phyloP scores from a whole-genome alignment of 306 rosid genomes.

The Dryas drummondii region DNA sequence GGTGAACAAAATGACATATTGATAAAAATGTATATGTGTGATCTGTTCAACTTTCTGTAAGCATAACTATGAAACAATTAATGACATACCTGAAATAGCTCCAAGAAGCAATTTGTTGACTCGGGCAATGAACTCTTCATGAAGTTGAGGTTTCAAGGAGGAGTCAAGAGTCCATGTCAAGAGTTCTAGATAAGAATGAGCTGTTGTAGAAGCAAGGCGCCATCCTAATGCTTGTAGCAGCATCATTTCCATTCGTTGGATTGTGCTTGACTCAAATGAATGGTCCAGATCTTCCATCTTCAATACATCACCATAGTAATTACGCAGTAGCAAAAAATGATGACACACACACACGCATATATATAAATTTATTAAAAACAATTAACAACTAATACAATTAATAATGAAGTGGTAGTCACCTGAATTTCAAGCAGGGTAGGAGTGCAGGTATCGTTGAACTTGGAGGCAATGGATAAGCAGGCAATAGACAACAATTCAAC shows the following conservation, averaged over 20 bases:
- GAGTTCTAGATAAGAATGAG: slow-evolving; percentile 36
- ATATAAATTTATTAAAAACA: neutral
- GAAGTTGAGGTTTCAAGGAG: slow-evolving; percentile 26
- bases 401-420: slow-evolving; percentile 20
- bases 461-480: slow-evolving; percentile 55
- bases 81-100: slow-evolving; percentile 37
- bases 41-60: too few relatives aligned
- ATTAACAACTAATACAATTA: neutral
- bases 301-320: neutral
- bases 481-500: slow-evolving; percentile 49
- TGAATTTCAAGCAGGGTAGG: slow-evolving; percentile 42
- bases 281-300: slow-evolving; percentile 45
- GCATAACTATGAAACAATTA: neutral
- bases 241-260: slow-evolving; percentile 48
- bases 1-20: too few relatives aligned
- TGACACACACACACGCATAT: neutral
- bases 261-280: slow-evolving; percentile 23
- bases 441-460: slow-evolving; percentile 43
- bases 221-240: slow-evolving; percentile 45
- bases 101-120: slow-evolving; percentile 32
- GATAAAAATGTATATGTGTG: too few relatives aligned
- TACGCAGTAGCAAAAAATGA: neutral
- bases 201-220: slow-evolving; percentile 45
- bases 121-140: slow-evolving; percentile 17
- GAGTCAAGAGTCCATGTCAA: slow-evolving; percentile 24